Evolutionary conservation across 2,329 filamentous ascomycete genomes (phyloP).

Genomic region (Ophiostoma tasmaniense): DNA sequence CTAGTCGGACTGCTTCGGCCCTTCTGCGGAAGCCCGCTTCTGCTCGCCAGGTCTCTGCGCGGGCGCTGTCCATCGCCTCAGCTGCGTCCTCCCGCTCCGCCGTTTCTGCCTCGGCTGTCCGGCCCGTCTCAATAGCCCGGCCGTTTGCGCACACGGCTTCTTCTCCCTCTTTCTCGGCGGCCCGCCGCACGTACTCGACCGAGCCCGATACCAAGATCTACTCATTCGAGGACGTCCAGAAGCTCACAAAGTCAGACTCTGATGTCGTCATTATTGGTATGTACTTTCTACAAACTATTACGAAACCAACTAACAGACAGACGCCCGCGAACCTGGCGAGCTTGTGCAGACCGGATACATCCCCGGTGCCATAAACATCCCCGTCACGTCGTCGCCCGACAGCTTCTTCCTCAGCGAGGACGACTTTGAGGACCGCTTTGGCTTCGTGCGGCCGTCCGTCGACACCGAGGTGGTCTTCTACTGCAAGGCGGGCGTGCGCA

Average conservation of each 20-base stretch:
- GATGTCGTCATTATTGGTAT: slow-evolving; percentile 41
- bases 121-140: neutral
- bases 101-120: neutral
- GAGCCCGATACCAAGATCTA: slow-evolving; percentile 34
- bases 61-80: neutral
- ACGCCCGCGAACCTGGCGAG: slow-evolving; percentile 66
- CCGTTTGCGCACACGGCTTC: neutral
- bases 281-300: slow-evolving; percentile 13
- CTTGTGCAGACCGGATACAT: slow-evolving; percentile 59
- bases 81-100: neutral
- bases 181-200: slow-evolving; percentile 26
- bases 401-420: slow-evolving; percentile 65
- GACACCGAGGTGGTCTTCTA: slow-evolving; percentile 68
- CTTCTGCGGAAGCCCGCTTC: slow-evolving; percentile 10
- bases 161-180: neutral
- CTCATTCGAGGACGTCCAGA: slow-evolving; percentile 40
- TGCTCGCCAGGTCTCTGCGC: neutral
- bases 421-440: slow-evolving; percentile 77
- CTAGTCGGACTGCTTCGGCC: slow-evolving; percentile 8
- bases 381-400: slow-evolving; percentile 67
- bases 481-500: slow-evolving; percentile 85
- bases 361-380: slow-evolving; percentile 74
- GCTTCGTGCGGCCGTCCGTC: slow-evolving; percentile 57
- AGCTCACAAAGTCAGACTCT: slow-evolving; percentile 27
- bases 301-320: slow-evolving; percentile 29